Percentiles rank a stretch among this genome's conserved stretches.
Evolutionary conservation across 805 yeast genomes (phyloP).

Genomic region (Candida koratica): DNA sequence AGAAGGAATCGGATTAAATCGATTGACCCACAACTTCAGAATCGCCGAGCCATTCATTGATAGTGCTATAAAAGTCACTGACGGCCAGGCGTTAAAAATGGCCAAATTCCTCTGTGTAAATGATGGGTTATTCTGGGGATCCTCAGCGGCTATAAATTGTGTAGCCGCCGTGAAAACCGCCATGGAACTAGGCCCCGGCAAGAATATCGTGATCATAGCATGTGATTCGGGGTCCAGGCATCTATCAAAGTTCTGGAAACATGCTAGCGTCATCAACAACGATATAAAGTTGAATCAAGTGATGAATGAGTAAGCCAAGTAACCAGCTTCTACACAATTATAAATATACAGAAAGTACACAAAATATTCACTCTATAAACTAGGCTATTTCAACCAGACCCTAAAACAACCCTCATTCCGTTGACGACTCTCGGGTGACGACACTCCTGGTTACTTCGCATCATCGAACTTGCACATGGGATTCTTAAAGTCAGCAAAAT

Average conservation of each 20-base stretch:
- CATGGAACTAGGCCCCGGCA: constrained; percentile 48
- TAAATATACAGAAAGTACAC: too few species aligned
- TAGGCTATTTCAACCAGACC: too few species aligned
- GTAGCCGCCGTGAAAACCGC: constrained; percentile 73
- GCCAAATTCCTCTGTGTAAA: constrained; percentile 74
- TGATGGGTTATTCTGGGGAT: constrained; percentile 90
- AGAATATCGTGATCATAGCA: constrained; percentile 74
- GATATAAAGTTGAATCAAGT: constrained; percentile 34
- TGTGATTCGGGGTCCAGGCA: constrained; percentile 94
- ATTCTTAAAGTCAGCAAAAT: constrained; percentile 20
- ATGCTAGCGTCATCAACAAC: constrained; percentile 43
- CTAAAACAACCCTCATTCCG: too few species aligned
- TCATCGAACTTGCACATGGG: too few species aligned
- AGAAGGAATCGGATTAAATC: constrained; percentile 89
- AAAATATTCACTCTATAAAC: too few species aligned
- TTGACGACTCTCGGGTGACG: too few species aligned
- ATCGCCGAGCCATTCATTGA: constrained; percentile 70
- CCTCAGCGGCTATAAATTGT: constrained; percentile 90
- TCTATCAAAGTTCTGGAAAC: constrained; percentile 87
- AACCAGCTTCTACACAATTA: too few species aligned
- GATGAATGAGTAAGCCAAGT: too few species aligned
- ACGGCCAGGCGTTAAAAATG: constrained; percentile 80
- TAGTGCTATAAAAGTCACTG: constrained; percentile 75
- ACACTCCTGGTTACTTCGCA: too few species aligned
- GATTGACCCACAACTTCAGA: constrained; percentile 77